A percentile compares a stretch with the other conserved stretches of the same genome.
These are phyloP conservation scores for Vanderwaltozyma yarrowii DNA, from an alignment of 805 yeast genomes.

Conservation along the genomic window DNA sequence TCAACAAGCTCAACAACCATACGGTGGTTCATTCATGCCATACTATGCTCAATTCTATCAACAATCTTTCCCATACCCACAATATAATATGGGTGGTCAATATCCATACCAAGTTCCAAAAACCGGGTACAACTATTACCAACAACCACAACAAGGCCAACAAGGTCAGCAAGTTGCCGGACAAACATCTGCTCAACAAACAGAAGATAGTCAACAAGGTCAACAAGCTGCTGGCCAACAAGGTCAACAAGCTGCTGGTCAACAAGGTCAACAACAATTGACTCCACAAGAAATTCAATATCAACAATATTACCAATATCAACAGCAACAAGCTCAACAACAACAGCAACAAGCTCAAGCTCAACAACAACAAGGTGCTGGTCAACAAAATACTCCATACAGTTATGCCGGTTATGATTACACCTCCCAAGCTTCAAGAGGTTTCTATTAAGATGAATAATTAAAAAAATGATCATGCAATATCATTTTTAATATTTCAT, in stretches of 20 bases:
- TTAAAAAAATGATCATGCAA: too few species aligned
- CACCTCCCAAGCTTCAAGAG: slow-evolving; percentile 28
- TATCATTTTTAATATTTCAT: neutral
- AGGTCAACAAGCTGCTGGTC: slow-evolving; percentile 5
- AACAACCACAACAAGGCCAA: slow-evolving; percentile 10
- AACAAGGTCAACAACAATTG: slow-evolving; percentile 19
- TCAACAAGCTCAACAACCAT: slow-evolving; percentile 19
- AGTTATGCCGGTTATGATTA: slow-evolving; percentile 27
- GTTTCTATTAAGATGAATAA: slow-evolving; percentile 18
- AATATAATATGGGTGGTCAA: slow-evolving; percentile 27
- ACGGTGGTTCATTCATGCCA: slow-evolving; percentile 29
- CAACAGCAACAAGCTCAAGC: slow-evolving; percentile 20
- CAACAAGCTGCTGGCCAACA: too few species aligned
- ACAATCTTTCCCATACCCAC: slow-evolving; percentile 30
- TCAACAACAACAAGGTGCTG: slow-evolving; percentile 19
- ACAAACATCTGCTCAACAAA: slow-evolving; percentile 7
- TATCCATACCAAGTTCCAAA: slow-evolving; percentile 26
- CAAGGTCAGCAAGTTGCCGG: slow-evolving; percentile 18
- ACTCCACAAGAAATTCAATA: slow-evolving; percentile 25
- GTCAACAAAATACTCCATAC: slow-evolving; percentile 24
- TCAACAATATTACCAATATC: slow-evolving; percentile 28
- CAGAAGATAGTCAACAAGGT: slow-evolving; percentile 10
- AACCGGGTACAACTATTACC: slow-evolving; percentile 17
- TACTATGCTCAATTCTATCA: slow-evolving; percentile 28
- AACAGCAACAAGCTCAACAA: slow-evolving; percentile 22